Evolutionary conservation across 2,329 filamentous ascomycete species (phyloP).

Genomic region (Cadophora sp.): DNA sequence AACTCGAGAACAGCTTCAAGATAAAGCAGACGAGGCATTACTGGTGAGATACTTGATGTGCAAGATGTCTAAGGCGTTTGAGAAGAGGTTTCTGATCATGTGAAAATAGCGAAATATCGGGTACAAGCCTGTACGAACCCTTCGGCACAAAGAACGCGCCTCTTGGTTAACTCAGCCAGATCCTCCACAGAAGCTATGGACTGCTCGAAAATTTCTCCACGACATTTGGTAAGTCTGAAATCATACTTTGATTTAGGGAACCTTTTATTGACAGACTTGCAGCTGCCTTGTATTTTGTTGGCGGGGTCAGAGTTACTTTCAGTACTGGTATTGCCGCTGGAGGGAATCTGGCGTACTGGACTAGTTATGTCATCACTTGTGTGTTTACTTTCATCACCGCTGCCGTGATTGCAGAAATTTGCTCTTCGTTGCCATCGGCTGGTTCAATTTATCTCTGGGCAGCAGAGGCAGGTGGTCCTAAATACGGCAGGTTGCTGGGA

Average conservation of each 20-base stretch:
- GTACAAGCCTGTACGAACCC: constrained; percentile 57
- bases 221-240: constrained; percentile 55
- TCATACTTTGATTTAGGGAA: background rate
- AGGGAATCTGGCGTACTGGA: constrained; percentile 67
- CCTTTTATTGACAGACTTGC: constrained; percentile 25
- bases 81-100: too few relatives aligned
- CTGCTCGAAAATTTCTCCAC: constrained; percentile 65
- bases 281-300: constrained; percentile 68
- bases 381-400: constrained; percentile 67
- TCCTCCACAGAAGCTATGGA: constrained; percentile 60
- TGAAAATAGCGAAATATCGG: constrained; percentile 53
- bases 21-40: constrained; percentile 9
- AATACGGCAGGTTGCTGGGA: constrained; percentile 46
- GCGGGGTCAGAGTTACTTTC: constrained; percentile 65
- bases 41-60: background rate
- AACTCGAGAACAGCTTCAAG: constrained; percentile 1
- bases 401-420: constrained; percentile 65
- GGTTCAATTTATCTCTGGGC: constrained; percentile 56
- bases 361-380: constrained; percentile 64
- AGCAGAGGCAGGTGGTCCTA: constrained; percentile 51
- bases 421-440: constrained; percentile 50
- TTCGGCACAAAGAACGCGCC: constrained; percentile 6
- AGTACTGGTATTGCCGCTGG: constrained; percentile 68
- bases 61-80: too few relatives aligned
- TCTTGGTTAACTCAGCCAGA: constrained; percentile 29